Conservation (phyloP, 371 early-diverging fungal species). For the Apophysomyces ossiformis region DNA sequence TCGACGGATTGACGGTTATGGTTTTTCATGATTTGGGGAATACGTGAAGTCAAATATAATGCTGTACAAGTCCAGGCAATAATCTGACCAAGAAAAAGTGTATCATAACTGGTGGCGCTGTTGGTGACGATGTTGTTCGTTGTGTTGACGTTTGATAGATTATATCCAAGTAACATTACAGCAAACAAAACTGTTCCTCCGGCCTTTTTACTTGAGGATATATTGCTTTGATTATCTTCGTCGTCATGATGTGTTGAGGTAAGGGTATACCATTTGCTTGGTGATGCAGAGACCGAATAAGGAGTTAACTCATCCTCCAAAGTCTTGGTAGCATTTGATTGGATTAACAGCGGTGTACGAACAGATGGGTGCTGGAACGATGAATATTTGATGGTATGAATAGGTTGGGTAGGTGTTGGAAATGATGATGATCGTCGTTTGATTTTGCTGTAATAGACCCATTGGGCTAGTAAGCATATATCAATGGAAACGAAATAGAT, state of each 20-base stretch:
- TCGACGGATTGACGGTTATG: slow-evolving; percentile 60
- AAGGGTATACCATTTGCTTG: slow-evolving; percentile 53
- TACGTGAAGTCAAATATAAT: slow-evolving; percentile 68
- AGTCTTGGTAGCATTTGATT: slow-evolving; percentile 11
- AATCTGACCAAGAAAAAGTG: slow-evolving; percentile 53
- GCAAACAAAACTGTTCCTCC: slow-evolving; percentile 8
- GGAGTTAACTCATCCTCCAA: slow-evolving; percentile 37
- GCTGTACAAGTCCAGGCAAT: slow-evolving; percentile 68
- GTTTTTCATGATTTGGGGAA: slow-evolving; percentile 73
- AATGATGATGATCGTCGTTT: slow-evolving; percentile 12
- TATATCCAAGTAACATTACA: slow-evolving; percentile 26
- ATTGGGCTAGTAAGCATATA: slow-evolving; percentile 39
- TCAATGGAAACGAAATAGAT: slow-evolving; percentile 54
- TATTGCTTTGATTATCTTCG: slow-evolving; percentile 10
- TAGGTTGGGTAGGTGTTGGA: neutral
- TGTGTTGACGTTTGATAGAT: slow-evolving; percentile 12
- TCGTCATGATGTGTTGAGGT: slow-evolving; percentile 17
- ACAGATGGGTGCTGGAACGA: slow-evolving; percentile 47
- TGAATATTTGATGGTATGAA: slow-evolving; percentile 10
- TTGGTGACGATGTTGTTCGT: slow-evolving; percentile 4
- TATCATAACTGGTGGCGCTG: neutral
- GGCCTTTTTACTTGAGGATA: neutral
- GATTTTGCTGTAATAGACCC: slow-evolving; percentile 42
- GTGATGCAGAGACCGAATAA: slow-evolving; percentile 51
- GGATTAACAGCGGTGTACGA: slow-evolving; percentile 37